Evolutionary conservation across 192 early-diverging fungal genomes (phyloP), one percentile per base, ranked within the genome.

Genomic region (Glomus cerebriforme): DNA sequence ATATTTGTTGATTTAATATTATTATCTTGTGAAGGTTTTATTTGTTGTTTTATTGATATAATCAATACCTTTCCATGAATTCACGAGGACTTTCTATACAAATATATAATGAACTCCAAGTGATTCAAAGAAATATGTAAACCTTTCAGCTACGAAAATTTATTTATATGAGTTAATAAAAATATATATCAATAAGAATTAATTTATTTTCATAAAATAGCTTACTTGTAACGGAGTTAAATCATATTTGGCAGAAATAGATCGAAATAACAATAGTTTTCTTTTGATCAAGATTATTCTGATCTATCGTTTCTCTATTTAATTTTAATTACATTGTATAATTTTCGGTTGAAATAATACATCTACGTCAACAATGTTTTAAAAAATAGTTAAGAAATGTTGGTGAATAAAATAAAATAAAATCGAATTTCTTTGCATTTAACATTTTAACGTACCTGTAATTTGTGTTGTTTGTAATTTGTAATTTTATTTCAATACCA

Each of bases 291-390:
- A 8, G 17, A 15, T 79, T 49, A 13, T 39, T 26, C 83, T 81
- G 79, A 75, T 82, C 80, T 29, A 80, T 81, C 29, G 82, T 88
- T 10, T 76, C 68, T 63, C 83, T 75, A 79, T 95, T 96, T 26
- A 81, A 81, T 24, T 86, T 81, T 60, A 97, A 79, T n/a, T 26
- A 92, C 85, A 24, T 87, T 86, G 72, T 89, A 90, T 39, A 99
- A 86, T 79, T 99, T 82, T 99, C 98, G 4, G 98, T 97, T 7
- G 97, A 98, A 7, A 97, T 99, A 81, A 99, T 93, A 81, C 98
- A 99, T 7, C 98, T 97, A 87, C 95, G 93, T 24, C 27, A 65
- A 70, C 62, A 47, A 27, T 34, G 37, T 15, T 19, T n/a, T n/a
- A n/a, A n/a, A n/a, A n/a, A n/a, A n/a, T n/a, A n/a, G n/a, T n/a